Evolutionary conservation across 306 rosid genomes (phyloP).

Genomic region (Sechiopsis laciniata): DNA sequence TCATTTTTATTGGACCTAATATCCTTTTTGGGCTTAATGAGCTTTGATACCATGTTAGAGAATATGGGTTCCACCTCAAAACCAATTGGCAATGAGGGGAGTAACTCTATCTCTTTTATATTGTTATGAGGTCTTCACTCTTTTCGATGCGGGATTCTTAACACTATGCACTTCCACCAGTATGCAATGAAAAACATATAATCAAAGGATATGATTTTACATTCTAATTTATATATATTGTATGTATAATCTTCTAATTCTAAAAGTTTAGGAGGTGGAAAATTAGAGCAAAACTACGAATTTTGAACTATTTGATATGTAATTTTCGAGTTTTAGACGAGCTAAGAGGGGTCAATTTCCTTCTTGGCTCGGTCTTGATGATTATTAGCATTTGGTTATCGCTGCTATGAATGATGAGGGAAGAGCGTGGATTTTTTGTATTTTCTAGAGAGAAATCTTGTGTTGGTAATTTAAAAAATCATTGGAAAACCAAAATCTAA

Average conservation of each 20-base stretch:
- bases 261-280: not conserved
- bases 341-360: not conserved
- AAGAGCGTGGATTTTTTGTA: not conserved
- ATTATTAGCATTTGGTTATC: not conserved
- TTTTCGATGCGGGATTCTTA: too few relatives aligned
- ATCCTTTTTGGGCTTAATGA: too few relatives aligned
- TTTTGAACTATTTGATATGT: not conserved
- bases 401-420: not conserved
- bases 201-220: too few relatives aligned
- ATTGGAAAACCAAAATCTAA: not conserved
- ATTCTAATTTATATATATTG: too few relatives aligned
- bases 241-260: too few relatives aligned
- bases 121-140: too few relatives aligned
- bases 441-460: not conserved
- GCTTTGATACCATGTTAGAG: too few relatives aligned
- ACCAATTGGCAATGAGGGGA: too few relatives aligned
- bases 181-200: not conserved
- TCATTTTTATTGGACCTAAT: too few relatives aligned
- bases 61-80: too few relatives aligned
- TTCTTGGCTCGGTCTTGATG: not conserved
- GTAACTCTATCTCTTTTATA: too few relatives aligned
- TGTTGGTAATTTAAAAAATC: not conserved
- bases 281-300: not conserved
- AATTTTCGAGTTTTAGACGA: not conserved
- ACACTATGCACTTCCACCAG: not conserved